These are phyloP conservation scores for Flaveria robusta DNA, from an alignment of 129 eudicot species.

Conservation along the genomic window DNA sequence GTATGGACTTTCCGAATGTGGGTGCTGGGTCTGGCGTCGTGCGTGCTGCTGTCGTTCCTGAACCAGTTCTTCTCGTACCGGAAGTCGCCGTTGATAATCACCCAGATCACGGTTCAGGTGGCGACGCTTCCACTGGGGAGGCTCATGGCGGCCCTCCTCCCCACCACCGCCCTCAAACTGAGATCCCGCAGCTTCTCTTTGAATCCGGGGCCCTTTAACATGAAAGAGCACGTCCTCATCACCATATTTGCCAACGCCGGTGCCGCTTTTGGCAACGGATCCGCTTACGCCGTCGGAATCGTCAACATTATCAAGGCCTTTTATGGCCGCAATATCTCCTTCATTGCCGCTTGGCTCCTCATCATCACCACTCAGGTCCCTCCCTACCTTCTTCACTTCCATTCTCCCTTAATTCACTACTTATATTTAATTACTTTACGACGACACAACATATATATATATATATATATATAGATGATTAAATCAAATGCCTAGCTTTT, in stretches of 20 bases:
- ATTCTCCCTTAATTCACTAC: too few species aligned
- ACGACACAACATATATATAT: too few species aligned
- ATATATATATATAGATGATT: too few species aligned
- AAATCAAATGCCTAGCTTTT: too few species aligned
- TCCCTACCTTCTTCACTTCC: too few species aligned
- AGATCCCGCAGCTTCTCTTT: conserved; percentile 50
- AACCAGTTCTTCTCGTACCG: conserved; percentile 73
- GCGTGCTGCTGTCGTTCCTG: conserved; percentile 62
- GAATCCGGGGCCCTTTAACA: conserved; percentile 88
- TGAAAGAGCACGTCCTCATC: conserved; percentile 85
- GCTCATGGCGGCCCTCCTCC: conserved; percentile 64
- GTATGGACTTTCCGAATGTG: conserved; percentile 92
- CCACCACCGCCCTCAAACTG: conserved; percentile 38
- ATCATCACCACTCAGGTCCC: conserved; percentile 75
- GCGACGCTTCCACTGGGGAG: conserved; percentile 76
- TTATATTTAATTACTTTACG: too few species aligned
- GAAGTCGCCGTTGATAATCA: conserved; percentile 50
- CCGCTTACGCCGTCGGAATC: conserved; percentile 84
- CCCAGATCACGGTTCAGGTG: conserved; percentile 71
- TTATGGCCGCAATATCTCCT: conserved; percentile 53
- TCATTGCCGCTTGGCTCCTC: conserved; percentile 70
- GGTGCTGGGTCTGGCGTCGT: conserved; percentile 67
- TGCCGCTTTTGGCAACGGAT: conserved; percentile 65
- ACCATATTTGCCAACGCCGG: conserved; percentile 89
- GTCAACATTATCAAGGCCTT: conserved; percentile 68